Base-by-base conservation (phyloP, 352 stramenopile genomes). In the Phytophthora melonis region DNA sequence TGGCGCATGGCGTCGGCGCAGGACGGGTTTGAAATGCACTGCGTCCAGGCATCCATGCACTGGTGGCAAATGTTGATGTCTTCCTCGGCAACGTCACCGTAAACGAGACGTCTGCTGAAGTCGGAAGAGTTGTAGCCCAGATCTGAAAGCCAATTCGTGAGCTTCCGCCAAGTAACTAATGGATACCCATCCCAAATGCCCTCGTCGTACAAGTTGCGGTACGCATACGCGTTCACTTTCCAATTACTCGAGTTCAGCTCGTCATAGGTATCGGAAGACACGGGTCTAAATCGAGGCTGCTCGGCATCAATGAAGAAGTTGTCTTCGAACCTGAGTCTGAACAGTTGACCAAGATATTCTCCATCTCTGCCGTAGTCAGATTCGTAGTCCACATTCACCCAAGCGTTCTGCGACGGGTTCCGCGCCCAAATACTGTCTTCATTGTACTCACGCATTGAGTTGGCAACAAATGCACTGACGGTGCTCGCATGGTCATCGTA, bases 261-360 rank as follows among this genome's bases (percentile, higher is more conserved):
- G 19, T 76, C 47, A 43, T 72, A 76, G 1, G 36, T 39, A 13
- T 60, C 39, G 52, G 39, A 56, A 9, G 63, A 60, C 13, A 53
- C 34, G 14, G 69, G 39, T 9, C 39, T 72, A 43, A 76, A 68
- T 18, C 58, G 69, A 6, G 69, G 69, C n/a, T 21, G 64, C n/a
- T 76, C 63, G n/a, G 43, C 18, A 7, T 72, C 63, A n/a, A 54
- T 41, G 34, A 76, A 76, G 57, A 55, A 76, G 18, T 47, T 39
- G 5, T 61, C 36, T 6, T 3, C 16, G 55, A 76, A 76, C 1
- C n/a, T 53, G 7, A 30, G 14, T 47, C 39, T 47, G 39, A 47
- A 47, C 6, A 47, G 14, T 5, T 8, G 39, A 47, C 39, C 39
- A 19, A 47, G 39, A n/a, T 7, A 7, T 19, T 47, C 14, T 47